A percentile compares a stretch with the other conserved stretches of the same genome.
These are phyloP conservation scores for Fusarium bulbicola DNA, from an alignment of 2,329 filamentous ascomycete genomes.

Conservation along the genomic window DNA sequence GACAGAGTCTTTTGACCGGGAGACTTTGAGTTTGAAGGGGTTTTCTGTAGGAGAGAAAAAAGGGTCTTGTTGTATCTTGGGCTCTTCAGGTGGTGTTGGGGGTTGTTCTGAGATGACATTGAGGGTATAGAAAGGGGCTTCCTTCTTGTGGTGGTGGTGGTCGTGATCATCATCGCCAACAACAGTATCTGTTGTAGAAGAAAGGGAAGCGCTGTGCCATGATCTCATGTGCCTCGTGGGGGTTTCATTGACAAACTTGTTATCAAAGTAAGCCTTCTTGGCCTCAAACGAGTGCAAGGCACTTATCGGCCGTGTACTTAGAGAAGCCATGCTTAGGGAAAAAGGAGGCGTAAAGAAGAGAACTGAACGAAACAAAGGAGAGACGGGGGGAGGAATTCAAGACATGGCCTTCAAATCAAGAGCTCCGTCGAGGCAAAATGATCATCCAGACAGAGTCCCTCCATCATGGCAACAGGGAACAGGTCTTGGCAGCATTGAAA, in stretches of 20 bases:
- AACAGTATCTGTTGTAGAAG: conserved; percentile 13
- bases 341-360: background rate
- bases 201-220: conserved; percentile 12
- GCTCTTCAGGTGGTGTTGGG: background rate
- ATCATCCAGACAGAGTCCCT: background rate
- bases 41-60: background rate
- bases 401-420: background rate
- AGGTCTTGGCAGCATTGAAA: background rate
- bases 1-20: background rate
- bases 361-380: background rate
- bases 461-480: background rate
- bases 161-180: background rate
- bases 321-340: background rate
- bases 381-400: background rate
- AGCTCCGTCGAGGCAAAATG: background rate
- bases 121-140: background rate
- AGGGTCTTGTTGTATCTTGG: background rate
- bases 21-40: background rate
- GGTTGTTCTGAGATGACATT: background rate
- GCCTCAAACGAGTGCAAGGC: background rate
- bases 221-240: background rate
- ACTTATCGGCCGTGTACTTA: background rate
- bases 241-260: background rate
- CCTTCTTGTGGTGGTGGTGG: background rate
- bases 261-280: background rate